These are phyloP conservation scores for Microstegium vimineum DNA, from an alignment of 176 grass and related monocot genomes.

Conservation along the genomic window DNA sequence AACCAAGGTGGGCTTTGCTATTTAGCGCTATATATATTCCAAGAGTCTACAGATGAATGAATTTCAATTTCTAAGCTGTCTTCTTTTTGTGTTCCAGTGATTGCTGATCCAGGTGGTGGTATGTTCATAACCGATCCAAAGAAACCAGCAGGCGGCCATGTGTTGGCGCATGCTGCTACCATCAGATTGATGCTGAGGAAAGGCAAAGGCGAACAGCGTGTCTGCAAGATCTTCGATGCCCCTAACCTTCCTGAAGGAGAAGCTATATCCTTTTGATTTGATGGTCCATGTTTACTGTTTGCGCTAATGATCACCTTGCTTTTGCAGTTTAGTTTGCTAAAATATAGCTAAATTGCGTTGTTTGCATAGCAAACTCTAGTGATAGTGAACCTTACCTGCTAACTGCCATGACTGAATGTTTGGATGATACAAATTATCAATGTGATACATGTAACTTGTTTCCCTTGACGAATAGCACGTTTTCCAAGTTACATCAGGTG, in stretches of 20 bases:
- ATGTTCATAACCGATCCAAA: conserved; percentile 95
- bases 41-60: not conserved
- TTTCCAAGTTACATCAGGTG: conserved; percentile 86
- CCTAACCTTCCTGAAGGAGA: conserved; percentile 93
- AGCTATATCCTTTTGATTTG: conserved; percentile 81
- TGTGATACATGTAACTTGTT: not conserved
- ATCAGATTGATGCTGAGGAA: too few relatives aligned
- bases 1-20: conserved; percentile 61
- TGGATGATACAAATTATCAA: conserved; percentile 2
- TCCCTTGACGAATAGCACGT: conserved; percentile 59
- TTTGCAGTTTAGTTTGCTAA: not conserved
- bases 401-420: not conserved
- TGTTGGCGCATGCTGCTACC: too few relatives aligned
- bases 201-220: too few relatives aligned
- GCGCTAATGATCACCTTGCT: too few relatives aligned
- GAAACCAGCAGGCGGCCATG: not conserved
- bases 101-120: conserved; percentile 83
- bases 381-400: not conserved
- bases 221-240: conserved; percentile 42
- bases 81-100: conserved; percentile 48
- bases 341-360: not conserved
- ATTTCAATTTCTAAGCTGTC: not conserved
- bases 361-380: conserved; percentile 6
- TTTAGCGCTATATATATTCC: not conserved
- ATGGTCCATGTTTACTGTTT: not conserved